These are phyloP conservation scores for Acanthamoeba lenticulata DNA, from an alignment of 208 protist species.

Conservation along the genomic window DNA sequence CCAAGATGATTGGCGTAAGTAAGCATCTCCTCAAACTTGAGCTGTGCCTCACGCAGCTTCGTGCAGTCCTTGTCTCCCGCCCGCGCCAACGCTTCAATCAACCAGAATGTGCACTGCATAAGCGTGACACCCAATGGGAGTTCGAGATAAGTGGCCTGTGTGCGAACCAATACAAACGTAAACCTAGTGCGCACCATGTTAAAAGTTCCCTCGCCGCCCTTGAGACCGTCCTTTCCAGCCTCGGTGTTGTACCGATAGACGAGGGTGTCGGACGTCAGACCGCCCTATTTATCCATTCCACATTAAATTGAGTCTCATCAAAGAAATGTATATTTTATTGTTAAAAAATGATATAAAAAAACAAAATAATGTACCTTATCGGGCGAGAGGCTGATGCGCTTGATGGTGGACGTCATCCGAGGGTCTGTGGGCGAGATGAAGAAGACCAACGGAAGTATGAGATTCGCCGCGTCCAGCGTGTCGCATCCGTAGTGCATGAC, in stretches of 20 bases:
- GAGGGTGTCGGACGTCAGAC: slow-evolving; percentile 71
- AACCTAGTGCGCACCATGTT: slow-evolving; percentile 68
- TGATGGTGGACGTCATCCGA: slow-evolving; percentile 71
- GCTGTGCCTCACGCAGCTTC: slow-evolving; percentile 68
- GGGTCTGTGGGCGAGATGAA: slow-evolving; percentile 81
- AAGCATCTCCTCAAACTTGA: slow-evolving; percentile 85
- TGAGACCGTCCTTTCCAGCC: slow-evolving; percentile 66
- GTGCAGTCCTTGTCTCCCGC: slow-evolving; percentile 52
- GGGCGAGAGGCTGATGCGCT: slow-evolving; percentile 74
- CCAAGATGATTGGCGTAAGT: slow-evolving; percentile 84
- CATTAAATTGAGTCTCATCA: no score
- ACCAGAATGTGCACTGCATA: slow-evolving; percentile 78
- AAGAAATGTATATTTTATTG: no score
- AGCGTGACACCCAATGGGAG: not conserved
- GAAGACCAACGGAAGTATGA: slow-evolving; percentile 81
- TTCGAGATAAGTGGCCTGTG: not conserved
- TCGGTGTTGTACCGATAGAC: slow-evolving; percentile 75
- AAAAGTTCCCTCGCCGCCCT: slow-evolving; percentile 80
- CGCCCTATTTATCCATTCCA: slow-evolving; percentile 66
- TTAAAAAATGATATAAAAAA: no score
- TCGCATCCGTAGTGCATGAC: slow-evolving; percentile 71
- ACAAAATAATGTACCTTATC: not conserved
- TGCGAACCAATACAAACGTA: no score
- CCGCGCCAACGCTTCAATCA: slow-evolving; percentile 79
- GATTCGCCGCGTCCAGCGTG: slow-evolving; percentile 28